phyloP scores from a whole-genome alignment of 305 asterid species.

The Solanum chacoense region DNA sequence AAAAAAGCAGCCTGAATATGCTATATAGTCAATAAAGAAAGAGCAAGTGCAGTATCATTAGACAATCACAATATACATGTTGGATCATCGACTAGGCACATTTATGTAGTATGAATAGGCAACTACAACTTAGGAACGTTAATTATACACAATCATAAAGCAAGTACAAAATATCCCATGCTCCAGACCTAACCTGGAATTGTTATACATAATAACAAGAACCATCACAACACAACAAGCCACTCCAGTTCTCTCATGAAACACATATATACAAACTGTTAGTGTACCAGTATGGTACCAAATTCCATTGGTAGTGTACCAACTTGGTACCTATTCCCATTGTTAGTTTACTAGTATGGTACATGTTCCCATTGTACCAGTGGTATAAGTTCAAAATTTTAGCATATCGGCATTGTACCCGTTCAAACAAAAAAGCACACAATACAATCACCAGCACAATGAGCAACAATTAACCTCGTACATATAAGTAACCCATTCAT shows the following conservation, averaged over 20 bases:
- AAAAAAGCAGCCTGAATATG: too few species aligned
- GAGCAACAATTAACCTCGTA: neutral
- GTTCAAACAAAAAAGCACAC: neutral
- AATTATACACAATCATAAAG: neutral
- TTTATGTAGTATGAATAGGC: too few species aligned
- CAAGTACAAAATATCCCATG: too few species aligned
- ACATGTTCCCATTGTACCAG: neutral
- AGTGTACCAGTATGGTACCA: rapidly evolving
- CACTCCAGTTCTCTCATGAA: neutral
- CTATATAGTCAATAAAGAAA: neutral
- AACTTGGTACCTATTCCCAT: neutral
- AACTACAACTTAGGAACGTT: neutral
- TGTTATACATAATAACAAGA: too few species aligned
- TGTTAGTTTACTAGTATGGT: neutral
- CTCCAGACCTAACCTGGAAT: neutral
- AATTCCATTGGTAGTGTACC: neutral
- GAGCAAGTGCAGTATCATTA: neutral
- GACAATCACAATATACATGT: neutral
- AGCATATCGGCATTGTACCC: rapidly evolving
- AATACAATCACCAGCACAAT: neutral
- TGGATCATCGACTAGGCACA: neutral
- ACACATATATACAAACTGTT: too few species aligned
- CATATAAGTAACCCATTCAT: neutral
- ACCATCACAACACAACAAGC: neutral
- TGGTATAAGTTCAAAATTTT: too few species aligned